Evolutionary conservation across 306 rosid species (phyloP).

Genomic region (Acacia melanoxylon): DNA sequence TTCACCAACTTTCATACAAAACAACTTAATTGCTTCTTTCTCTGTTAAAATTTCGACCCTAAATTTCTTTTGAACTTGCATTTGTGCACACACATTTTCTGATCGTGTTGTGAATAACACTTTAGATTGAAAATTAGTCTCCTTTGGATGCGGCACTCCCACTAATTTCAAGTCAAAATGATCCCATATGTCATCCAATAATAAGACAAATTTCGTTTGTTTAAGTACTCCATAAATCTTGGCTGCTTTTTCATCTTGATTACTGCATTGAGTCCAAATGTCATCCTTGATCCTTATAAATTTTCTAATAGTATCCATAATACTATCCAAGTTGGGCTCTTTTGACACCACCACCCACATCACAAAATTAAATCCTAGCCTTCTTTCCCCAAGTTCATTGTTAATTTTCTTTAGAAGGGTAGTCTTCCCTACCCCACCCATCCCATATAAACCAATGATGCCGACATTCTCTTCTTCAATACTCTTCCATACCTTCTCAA

Average conservation of each 20-base stretch:
- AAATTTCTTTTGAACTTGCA: too few species aligned
- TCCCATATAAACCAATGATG: conserved; percentile 28
- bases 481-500: not conserved
- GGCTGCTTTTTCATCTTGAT: not conserved
- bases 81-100: too few species aligned
- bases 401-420: not conserved
- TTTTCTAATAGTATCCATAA: not conserved
- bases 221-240: not conserved
- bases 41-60: too few species aligned
- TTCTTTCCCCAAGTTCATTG: not conserved
- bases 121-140: too few species aligned
- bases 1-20: too few species aligned
- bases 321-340: not conserved
- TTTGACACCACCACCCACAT: conserved; percentile 31
- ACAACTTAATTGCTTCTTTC: too few species aligned
- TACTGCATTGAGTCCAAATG: not conserved
- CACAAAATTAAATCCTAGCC: not conserved
- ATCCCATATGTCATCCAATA: conserved; percentile 34
- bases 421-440: conserved; percentile 4
- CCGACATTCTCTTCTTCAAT: conserved; percentile 1
- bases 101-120: too few species aligned
- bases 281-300: not conserved
- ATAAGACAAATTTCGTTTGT: conserved; percentile 14
- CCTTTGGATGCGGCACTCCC: too few species aligned
- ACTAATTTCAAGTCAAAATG: too few species aligned